These are phyloP conservation scores for Aspergillus egyptiacus DNA, from an alignment of 495 filamentous ascomycete species.

Conservation along the genomic window DNA sequence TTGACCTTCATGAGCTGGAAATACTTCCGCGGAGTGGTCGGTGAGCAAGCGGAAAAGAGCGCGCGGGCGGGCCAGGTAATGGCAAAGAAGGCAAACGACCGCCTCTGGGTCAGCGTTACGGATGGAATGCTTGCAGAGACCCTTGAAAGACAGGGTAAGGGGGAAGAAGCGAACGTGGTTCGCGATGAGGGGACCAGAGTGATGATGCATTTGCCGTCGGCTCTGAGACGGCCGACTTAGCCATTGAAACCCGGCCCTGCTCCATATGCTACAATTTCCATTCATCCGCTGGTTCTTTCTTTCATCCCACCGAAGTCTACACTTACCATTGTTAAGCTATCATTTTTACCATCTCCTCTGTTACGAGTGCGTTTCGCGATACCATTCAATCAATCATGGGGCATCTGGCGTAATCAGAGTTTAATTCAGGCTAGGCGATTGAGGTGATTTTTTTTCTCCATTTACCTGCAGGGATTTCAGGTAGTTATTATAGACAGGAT, in stretches of 20 bases:
- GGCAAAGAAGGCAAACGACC: constrained; percentile 68
- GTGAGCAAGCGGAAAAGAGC: constrained; percentile 86
- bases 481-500: too few relatives aligned
- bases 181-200: constrained; percentile 41
- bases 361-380: too few relatives aligned
- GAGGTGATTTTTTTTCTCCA: too few relatives aligned
- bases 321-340: too few relatives aligned
- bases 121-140: constrained; percentile 73
- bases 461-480: too few relatives aligned
- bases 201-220: constrained; percentile 37
- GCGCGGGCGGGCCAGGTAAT: constrained; percentile 67
- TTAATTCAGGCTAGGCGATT: too few relatives aligned
- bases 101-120: constrained; percentile 80
- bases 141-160: constrained; percentile 64
- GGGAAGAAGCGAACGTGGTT: constrained; percentile 50
- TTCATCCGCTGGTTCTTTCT: neutral
- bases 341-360: too few relatives aligned
- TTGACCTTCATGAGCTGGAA: constrained; percentile 78
- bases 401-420: too few relatives aligned
- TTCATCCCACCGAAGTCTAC: too few relatives aligned
- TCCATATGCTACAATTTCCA: neutral
- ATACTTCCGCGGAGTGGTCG: constrained; percentile 81
- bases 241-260: neutral
- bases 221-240: constrained; percentile 32
- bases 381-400: too few relatives aligned